phyloP scores from a whole-genome alignment of 257 asterid species.

The Voacanga thouarsii region DNA sequence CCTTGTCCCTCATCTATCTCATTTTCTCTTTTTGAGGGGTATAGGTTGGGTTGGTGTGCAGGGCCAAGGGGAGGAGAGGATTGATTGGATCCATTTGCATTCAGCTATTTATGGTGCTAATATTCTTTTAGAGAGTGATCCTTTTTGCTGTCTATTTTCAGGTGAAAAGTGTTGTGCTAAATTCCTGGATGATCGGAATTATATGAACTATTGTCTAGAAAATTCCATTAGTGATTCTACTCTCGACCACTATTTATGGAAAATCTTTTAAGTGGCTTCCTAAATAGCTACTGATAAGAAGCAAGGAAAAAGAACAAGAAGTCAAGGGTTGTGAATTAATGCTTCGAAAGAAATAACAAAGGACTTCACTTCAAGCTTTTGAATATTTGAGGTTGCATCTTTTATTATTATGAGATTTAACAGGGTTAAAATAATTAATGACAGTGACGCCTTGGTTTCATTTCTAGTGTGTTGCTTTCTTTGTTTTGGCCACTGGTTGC shows the following conservation, averaged over 20 bases:
- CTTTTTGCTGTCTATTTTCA: not conserved
- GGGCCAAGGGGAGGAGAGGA: not conserved
- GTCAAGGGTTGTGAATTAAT: not conserved
- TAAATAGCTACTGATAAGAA: not conserved
- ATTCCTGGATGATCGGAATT: not conserved
- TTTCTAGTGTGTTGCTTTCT: constrained; percentile 1
- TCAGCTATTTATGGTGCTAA: not conserved
- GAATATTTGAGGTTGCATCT: no score
- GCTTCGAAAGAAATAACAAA: not conserved
- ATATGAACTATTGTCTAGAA: not conserved
- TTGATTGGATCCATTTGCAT: not conserved
- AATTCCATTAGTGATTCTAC: not conserved
- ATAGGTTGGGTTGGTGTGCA: not conserved
- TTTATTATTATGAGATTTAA: not conserved
- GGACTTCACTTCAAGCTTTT: not conserved
- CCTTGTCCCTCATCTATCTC: not conserved
- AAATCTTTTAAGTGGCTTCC: not conserved
- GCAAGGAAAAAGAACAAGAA: not conserved
- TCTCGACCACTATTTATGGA: not conserved
- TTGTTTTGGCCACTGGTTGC: not conserved
- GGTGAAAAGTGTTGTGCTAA: not conserved
- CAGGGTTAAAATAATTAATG: not conserved
- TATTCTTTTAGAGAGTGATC: not conserved
- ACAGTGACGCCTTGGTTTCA: not conserved
- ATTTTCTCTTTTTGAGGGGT: not conserved